Base-by-base conservation (phyloP, 73 alveolate genomes). In the Paraurostyla sp. region DNA sequence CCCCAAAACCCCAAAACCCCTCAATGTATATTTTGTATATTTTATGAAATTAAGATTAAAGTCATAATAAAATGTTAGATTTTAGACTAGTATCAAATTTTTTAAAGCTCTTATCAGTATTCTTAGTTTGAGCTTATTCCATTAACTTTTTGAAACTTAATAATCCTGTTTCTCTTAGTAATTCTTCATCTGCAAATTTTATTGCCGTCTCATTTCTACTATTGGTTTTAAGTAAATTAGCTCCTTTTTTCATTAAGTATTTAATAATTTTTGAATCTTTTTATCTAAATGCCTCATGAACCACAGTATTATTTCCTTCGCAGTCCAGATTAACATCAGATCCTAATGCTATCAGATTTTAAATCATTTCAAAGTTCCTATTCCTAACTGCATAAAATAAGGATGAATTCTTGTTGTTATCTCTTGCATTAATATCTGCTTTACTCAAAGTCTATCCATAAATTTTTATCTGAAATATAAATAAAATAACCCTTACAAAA, bases 361-460 rank as follows among this genome's bases (percentile, higher is more conserved):
- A 38, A 1, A 65, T 30, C 9, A 38, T 15, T 6, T 32, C 13
- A 38, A 65, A 22, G 25, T 65, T 65, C 25, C 41, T 9, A 65
- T 65, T 65, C 23, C 58, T 35, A 3, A 65, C 58, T 2, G 82
- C 82, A 65, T 65, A 65, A 38, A 36, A 65, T 11, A 65, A 22
- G 0, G 82, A 27, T 11, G 50, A 65, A 30, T 65, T 65, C 58
- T 65, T 65, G 18, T 65, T 18, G 58, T 65, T 65, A 65, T 65
- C 82, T 38, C 82, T 33, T 7, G 82, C 82, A 38, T 65, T 65
- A 18, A 65, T 65, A 38, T 32, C 82, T 65, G 82, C 82, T 40
- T 65, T 65, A 65, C 16, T 40, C 25, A 65, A 38, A 2, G 41
- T 18, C 25, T 65, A 65, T 16, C 82, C 82, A 65, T 36, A 65